Percentiles rank a stretch among this genome's conserved stretches.
phyloP scores from a whole-genome alignment of 2,329 filamentous ascomycete genomes.

The Lecanicillium sp. region DNA sequence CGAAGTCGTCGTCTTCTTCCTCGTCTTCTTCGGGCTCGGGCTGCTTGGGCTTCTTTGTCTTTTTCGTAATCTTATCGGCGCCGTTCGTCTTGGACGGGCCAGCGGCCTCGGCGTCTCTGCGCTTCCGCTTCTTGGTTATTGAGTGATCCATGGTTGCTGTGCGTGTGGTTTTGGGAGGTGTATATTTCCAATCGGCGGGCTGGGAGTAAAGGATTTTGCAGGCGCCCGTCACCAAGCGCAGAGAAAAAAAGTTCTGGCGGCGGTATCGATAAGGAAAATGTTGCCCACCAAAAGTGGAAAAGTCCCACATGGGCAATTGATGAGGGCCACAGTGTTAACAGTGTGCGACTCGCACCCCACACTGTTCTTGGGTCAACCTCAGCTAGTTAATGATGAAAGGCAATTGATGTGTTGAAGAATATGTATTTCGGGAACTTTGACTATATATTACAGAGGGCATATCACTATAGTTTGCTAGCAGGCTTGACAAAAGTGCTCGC shows the following conservation, averaged over 20 bases:
- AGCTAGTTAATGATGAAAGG: too few relatives aligned
- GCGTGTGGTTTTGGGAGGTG: background rate
- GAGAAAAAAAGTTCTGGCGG: constrained; percentile 15
- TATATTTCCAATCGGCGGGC: background rate
- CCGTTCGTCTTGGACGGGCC: constrained; percentile 19
- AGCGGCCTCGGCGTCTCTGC: constrained; percentile 29
- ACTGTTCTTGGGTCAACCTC: too few relatives aligned
- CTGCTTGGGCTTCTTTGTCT: constrained; percentile 39
- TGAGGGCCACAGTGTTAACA: background rate
- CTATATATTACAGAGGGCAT: too few relatives aligned
- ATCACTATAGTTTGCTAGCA: constrained; percentile 36
- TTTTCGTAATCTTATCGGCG: constrained; percentile 23
- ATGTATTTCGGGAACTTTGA: background rate
- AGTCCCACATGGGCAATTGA: background rate
- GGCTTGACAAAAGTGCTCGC: constrained; percentile 53
- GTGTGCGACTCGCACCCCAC: constrained; percentile 15
- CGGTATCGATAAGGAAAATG: constrained; percentile 11
- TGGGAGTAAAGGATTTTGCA: constrained; percentile 5
- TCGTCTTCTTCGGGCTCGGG: constrained; percentile 23
- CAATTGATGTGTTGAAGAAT: too few relatives aligned
- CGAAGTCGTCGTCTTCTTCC: constrained; percentile 26
- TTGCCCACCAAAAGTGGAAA: constrained; percentile 1
- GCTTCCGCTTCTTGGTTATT: constrained; percentile 40
- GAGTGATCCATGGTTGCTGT: constrained; percentile 26
- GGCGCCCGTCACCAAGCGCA: background rate